Percentiles rank a stretch among this genome's conserved stretches.
Evolutionary conservation across 2,329 filamentous ascomycete species (phyloP).

Genomic region (Penicillium italicum): DNA sequence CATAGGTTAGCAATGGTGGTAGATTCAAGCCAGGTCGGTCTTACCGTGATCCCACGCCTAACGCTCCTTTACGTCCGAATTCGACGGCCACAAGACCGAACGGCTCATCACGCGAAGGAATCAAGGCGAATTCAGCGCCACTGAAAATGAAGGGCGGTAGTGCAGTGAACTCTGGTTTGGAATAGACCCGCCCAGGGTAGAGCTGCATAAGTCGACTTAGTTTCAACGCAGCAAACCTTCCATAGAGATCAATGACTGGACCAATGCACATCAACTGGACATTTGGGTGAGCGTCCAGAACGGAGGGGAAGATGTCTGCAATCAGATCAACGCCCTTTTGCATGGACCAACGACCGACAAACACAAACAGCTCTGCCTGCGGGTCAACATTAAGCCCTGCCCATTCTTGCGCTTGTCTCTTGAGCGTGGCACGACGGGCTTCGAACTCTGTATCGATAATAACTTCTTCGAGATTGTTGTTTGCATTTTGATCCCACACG

Average conservation of each 20-base stretch:
- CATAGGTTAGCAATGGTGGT: background rate
- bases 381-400: slow-evolving; percentile 61
- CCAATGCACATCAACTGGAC: slow-evolving; percentile 62
- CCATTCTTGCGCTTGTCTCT: slow-evolving; percentile 64
- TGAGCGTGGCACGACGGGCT: slow-evolving; percentile 51
- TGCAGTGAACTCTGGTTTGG: slow-evolving; percentile 64
- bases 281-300: slow-evolving; percentile 59
- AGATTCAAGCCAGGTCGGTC: background rate
- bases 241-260: slow-evolving; percentile 65
- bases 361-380: slow-evolving; percentile 63
- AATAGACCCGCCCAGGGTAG: slow-evolving; percentile 63
- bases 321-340: slow-evolving; percentile 68
- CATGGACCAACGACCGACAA: slow-evolving; percentile 66
- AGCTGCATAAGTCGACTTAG: slow-evolving; percentile 61
- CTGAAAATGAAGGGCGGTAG: slow-evolving; percentile 65
- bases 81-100: slow-evolving; percentile 67
- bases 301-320: slow-evolving; percentile 63
- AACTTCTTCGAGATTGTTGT: slow-evolving; percentile 53
- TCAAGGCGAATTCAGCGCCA: slow-evolving; percentile 66
- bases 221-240: slow-evolving; percentile 64
- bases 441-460: slow-evolving; percentile 55
- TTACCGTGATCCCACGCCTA: slow-evolving; percentile 58
- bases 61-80: slow-evolving; percentile 64
- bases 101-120: slow-evolving; percentile 67
- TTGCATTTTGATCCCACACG: slow-evolving; percentile 57